phyloP scores from a whole-genome alignment of 148 eudicot genomes.

The Polygonum maritimum region DNA sequence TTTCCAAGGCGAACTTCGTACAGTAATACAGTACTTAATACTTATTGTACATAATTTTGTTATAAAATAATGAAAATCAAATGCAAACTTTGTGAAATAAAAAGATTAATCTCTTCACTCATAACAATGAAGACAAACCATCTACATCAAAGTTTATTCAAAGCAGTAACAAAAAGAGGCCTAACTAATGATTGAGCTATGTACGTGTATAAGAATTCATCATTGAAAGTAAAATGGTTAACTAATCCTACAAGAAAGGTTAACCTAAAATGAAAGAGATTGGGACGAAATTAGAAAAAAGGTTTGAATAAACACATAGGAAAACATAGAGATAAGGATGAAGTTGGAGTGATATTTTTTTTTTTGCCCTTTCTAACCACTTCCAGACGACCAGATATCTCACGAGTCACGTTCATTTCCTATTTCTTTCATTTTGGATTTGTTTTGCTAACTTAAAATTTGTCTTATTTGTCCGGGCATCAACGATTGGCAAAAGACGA shows the following conservation, averaged over 20 bases:
- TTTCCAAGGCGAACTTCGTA: too few relatives aligned
- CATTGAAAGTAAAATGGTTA: background rate
- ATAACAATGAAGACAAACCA: too few relatives aligned
- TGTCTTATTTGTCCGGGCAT: background rate
- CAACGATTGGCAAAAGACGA: background rate
- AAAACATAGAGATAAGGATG: slow-evolving; percentile 6
- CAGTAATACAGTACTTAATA: too few relatives aligned
- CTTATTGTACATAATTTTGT: too few relatives aligned
- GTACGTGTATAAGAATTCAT: background rate
- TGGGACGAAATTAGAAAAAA: background rate
- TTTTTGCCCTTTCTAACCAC: background rate
- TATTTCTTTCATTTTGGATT: background rate
- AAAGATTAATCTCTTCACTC: too few relatives aligned
- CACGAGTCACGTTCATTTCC: background rate
- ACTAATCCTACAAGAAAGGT: slow-evolving; percentile 7
- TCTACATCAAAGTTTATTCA: background rate
- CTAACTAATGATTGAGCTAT: background rate
- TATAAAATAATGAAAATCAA: too few relatives aligned
- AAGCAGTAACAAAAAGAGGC: background rate
- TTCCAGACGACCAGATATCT: background rate
- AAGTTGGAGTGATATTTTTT: background rate
- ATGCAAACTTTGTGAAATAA: too few relatives aligned
- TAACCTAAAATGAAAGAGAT: background rate
- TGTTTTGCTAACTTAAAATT: background rate
- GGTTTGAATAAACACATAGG: too few relatives aligned